Conservation (phyloP, 2,329 filamentous ascomycete species). For the Drechslerella stenobrocha region DNA sequence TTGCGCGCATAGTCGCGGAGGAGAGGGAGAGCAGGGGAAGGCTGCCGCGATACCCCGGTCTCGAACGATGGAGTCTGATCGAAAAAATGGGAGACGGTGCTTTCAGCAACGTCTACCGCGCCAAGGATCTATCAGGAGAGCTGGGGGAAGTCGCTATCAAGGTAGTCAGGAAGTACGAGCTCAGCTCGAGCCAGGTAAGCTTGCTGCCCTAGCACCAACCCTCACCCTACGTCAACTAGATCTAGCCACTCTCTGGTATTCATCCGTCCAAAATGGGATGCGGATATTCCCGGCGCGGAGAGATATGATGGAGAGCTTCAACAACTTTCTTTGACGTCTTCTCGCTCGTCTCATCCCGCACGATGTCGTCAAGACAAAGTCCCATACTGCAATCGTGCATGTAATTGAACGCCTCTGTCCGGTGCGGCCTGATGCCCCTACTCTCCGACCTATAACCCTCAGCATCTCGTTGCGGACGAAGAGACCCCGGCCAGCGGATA, state of each 20-base stretch:
- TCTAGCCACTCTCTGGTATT: slow-evolving; percentile 10
- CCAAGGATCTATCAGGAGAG: slow-evolving; percentile 72
- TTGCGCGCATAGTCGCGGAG: slow-evolving; percentile 85
- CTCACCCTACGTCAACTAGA: neutral
- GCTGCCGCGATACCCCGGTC: slow-evolving; percentile 79
- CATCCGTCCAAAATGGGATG: slow-evolving; percentile 24
- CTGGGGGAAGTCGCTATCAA: slow-evolving; percentile 91
- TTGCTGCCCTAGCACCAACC: slow-evolving; percentile 20
- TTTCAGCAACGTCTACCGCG: slow-evolving; percentile 97
- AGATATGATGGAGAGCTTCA: slow-evolving; percentile 47
- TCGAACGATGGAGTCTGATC: slow-evolving; percentile 80
- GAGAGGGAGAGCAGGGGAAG: slow-evolving; percentile 84
- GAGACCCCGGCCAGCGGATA: too few relatives aligned
- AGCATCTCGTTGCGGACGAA: slow-evolving; percentile 29
- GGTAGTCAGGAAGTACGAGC: slow-evolving; percentile 97
- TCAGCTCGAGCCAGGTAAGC: slow-evolving; percentile 98
- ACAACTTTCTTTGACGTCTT: slow-evolving; percentile 47
- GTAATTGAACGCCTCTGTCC: slow-evolving; percentile 37
- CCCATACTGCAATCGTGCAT: neutral
- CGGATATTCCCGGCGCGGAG: slow-evolving; percentile 22
- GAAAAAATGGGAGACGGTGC: slow-evolving; percentile 99
- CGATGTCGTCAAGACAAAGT: neutral
- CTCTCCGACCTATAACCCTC: slow-evolving; percentile 10
- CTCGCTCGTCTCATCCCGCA: slow-evolving; percentile 7
- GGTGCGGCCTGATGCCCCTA: slow-evolving; percentile 46